Percentiles rank a stretch among this genome's conserved stretches.
These are phyloP conservation scores for Rhizoclosmatium sp. DNA, from an alignment of 192 early-diverging fungal genomes.

Conservation along the genomic window DNA sequence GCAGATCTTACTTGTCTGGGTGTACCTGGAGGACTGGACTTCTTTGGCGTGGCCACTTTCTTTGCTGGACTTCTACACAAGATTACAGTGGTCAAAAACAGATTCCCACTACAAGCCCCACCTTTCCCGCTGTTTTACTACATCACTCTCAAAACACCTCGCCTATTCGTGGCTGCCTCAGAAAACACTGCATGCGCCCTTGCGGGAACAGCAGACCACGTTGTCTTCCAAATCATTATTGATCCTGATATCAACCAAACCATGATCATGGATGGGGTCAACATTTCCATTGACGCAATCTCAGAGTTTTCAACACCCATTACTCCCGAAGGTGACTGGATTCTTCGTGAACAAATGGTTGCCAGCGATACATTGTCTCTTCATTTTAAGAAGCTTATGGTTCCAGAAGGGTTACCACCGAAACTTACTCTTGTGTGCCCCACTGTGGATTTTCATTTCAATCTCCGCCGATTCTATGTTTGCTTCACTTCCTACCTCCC, in stretches of 20 bases:
- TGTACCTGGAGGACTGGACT: slow-evolving; percentile 3
- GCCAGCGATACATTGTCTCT: background rate
- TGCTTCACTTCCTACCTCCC: slow-evolving; percentile 34
- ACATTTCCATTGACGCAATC: background rate
- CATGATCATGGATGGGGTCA: background rate
- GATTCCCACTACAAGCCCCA: background rate
- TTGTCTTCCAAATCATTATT: background rate
- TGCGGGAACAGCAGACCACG: background rate
- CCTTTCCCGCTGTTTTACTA: background rate
- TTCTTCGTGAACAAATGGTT: background rate
- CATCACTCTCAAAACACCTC: slow-evolving; percentile 1
- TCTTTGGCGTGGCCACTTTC: slow-evolving; percentile 18
- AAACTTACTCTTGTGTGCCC: background rate
- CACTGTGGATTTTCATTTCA: slow-evolving; percentile 16
- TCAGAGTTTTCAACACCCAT: slow-evolving; percentile 9
- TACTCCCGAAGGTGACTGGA: background rate
- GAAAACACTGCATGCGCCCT: slow-evolving; percentile 22
- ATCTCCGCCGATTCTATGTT: slow-evolving; percentile 18
- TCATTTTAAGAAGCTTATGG: slow-evolving; percentile 16
- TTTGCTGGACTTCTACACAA: slow-evolving; percentile 29
- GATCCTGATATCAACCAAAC: slow-evolving; percentile 27
- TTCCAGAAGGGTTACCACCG: background rate
- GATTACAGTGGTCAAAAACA: background rate
- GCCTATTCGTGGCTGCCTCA: background rate
- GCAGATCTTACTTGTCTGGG: slow-evolving; percentile 12